Percentiles rank a stretch among this genome's conserved stretches.
These are phyloP conservation scores for Boletus pseudo-olivaceus DNA, from an alignment of 768 basidiomycete genomes.

Conservation along the genomic window DNA sequence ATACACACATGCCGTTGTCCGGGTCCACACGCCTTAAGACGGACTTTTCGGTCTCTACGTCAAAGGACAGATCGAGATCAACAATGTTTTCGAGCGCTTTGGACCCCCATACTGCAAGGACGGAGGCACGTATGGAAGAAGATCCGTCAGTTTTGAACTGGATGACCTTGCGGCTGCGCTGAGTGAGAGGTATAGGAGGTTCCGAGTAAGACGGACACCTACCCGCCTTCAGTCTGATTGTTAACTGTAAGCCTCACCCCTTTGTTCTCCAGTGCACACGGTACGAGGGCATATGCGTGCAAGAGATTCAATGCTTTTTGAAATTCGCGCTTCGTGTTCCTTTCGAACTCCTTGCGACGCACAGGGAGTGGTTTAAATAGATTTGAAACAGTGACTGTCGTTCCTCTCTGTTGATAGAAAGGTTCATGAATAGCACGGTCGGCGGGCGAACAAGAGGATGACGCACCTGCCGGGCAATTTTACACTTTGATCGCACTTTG, in stretches of 20 bases:
- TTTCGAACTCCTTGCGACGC: slow-evolving; percentile 84
- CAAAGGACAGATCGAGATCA: slow-evolving; percentile 66
- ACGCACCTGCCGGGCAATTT: slow-evolving; percentile 74
- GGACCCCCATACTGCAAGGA: slow-evolving; percentile 79
- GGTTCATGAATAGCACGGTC: neutral
- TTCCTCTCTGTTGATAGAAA: slow-evolving; percentile 63
- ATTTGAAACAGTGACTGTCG: slow-evolving; percentile 68
- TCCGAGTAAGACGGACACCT: slow-evolving; percentile 20
- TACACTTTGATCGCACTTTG: slow-evolving; percentile 50
- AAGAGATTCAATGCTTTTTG: slow-evolving; percentile 78
- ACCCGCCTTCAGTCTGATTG: slow-evolving; percentile 73
- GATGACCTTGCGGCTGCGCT: slow-evolving; percentile 52
- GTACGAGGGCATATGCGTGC: slow-evolving; percentile 86
- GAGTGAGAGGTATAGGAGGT: slow-evolving; percentile 3
- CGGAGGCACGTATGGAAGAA: slow-evolving; percentile 56
- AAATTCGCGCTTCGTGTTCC: slow-evolving; percentile 87
- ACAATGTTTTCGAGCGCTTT: slow-evolving; percentile 74
- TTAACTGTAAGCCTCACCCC: slow-evolving; percentile 73
- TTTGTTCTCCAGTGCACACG: slow-evolving; percentile 52
- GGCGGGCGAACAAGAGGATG: neutral
- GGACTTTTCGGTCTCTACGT: slow-evolving; percentile 61
- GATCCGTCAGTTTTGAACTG: slow-evolving; percentile 75
- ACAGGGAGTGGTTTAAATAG: slow-evolving; percentile 86
- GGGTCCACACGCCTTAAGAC: slow-evolving; percentile 19
- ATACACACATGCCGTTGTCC: slow-evolving; percentile 21